Conservation (phyloP, 2,329 filamentous ascomycete genomes). For the Alternaria panax region DNA sequence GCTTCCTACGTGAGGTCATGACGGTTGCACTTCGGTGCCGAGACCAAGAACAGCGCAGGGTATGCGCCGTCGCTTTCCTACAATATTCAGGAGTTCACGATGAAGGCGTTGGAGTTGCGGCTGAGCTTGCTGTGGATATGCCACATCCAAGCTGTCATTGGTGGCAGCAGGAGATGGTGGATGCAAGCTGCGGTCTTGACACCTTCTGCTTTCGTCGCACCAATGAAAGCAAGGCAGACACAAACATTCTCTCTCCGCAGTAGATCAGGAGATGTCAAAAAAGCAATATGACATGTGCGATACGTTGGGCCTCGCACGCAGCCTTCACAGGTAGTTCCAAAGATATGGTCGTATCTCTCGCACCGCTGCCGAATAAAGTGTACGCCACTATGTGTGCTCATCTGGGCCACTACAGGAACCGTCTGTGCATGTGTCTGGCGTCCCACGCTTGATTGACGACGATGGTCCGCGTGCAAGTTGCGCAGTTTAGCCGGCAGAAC, state of each 20-base stretch:
- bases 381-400: conserved; percentile 3
- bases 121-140: conserved; percentile 13
- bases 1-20: conserved; percentile 5
- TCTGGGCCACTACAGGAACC: neutral
- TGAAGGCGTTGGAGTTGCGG: conserved; percentile 16
- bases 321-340: neutral
- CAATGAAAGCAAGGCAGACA: conserved; percentile 9
- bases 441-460: conserved; percentile 26
- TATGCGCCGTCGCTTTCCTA: conserved; percentile 2
- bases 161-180: conserved; percentile 8
- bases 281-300: conserved; percentile 4
- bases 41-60: conserved; percentile 11
- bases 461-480: conserved; percentile 29
- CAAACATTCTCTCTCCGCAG: conserved; percentile 5
- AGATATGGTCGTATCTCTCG: neutral
- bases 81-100: conserved; percentile 10
- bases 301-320: conserved; percentile 5
- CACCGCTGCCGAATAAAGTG: neutral
- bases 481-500: conserved; percentile 28
- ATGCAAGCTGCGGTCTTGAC: conserved; percentile 15
- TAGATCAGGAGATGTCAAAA: conserved; percentile 7
- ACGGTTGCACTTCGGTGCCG: conserved; percentile 6
- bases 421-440: conserved; percentile 17
- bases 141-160: conserved; percentile 17
- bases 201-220: conserved; percentile 25